phyloP scores from a whole-genome alignment of 345 rosid species.

The Garcia nutans region DNA sequence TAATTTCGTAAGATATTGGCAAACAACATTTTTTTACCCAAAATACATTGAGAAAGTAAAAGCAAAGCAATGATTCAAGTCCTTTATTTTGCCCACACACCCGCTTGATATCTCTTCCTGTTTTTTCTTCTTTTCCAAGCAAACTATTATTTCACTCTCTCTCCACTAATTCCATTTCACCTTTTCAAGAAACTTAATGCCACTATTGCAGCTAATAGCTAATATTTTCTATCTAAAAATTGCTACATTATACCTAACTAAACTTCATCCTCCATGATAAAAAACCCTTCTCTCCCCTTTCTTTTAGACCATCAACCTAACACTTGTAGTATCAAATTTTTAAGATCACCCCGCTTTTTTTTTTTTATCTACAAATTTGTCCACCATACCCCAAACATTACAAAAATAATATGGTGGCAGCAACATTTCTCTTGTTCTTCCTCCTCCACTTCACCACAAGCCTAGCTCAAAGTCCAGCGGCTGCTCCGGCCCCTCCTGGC shows the following conservation, averaged over 20 bases:
- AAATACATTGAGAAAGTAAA: slow-evolving; percentile 20
- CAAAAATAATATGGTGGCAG: slow-evolving; percentile 2
- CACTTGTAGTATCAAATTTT: background rate
- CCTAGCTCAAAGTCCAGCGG: slow-evolving; percentile 24
- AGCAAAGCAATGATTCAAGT: slow-evolving; percentile 34
- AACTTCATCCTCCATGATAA: background rate
- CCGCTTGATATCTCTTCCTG: slow-evolving; percentile 32
- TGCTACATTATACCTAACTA: slow-evolving; percentile 20
- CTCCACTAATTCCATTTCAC: slow-evolving; percentile 9
- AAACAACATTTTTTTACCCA: slow-evolving; percentile 16
- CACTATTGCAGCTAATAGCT: background rate
- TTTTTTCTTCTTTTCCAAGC: slow-evolving; percentile 49
- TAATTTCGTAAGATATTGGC: slow-evolving; percentile 19
- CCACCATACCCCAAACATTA: background rate
- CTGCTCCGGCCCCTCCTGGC: slow-evolving; percentile 20
- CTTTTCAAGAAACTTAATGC: background rate
- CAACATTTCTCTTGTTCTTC: background rate
- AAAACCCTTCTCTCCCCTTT: too few species aligned
- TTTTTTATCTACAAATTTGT: background rate
- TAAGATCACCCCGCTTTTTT: background rate
- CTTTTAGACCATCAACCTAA: background rate
- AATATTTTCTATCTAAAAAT: background rate
- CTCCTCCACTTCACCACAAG: slow-evolving; percentile 19
- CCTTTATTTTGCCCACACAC: slow-evolving; percentile 22
- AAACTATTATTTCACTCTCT: slow-evolving; percentile 22